Evolutionary conservation across 1,139 yeast species (phyloP), one percentile per base, ranked within the genome.

Genomic region (Debaryomyces fabryi): DNA sequence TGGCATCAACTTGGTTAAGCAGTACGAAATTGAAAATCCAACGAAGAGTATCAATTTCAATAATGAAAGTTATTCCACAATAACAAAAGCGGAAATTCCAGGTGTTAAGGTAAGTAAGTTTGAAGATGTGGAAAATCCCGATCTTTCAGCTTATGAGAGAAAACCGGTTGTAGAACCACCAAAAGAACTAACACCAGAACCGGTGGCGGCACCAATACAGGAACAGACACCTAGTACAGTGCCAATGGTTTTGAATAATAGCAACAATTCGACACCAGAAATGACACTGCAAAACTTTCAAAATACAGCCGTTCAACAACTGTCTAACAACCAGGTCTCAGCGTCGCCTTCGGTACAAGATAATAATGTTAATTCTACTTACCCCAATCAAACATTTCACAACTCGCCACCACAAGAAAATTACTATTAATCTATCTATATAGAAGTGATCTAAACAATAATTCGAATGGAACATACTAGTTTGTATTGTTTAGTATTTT

Each of bases 71-170:
- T 58, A 52, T 42, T 39, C 46, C 3, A 39, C 43, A 5, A 44
- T 15, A 20, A 51, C 45, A 10, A 29, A 41, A 3, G 15, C 29
- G n/a, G 29, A 36, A 10, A 39, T 49, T 6, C 32, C 45, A 1
- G 46, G 50, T 2, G 27, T 57, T 4, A 39, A 56, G 12, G 58
- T 60, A 0, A 64, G 62, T 4, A 53, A 45, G 12, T 58, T 63
- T 45, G 70, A 60, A 50, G 69, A 66, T 44, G 71, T 65, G 4
- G 48, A 52, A n/a, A 57, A 65, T 32, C 58, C 59, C 3, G 71
- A 67, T 45, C 47, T 57, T 12, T 49, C 42, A 9, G 24, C 33
- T 27, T 46, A 45, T 45, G 39, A 39, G 13, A 40, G 10, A 40
- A 40, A 40, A 21, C 35, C 7, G 9, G 20, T 9, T 4, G 24